These are phyloP conservation scores for Boletus fagicola DNA, from an alignment of 768 basidiomycete genomes.

Conservation along the genomic window DNA sequence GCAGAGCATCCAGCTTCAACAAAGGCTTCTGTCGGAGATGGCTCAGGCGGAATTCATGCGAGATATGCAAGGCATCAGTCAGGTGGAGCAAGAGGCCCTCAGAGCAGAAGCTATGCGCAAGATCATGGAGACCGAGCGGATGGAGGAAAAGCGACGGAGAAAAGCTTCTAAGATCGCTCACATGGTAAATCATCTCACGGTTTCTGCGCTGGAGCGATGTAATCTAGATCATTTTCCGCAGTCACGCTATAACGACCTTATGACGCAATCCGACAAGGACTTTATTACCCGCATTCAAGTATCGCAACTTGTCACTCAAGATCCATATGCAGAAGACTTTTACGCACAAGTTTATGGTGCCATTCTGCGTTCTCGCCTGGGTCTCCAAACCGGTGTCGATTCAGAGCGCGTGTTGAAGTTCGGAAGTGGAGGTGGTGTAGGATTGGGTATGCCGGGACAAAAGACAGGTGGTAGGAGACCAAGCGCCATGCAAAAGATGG, in stretches of 20 bases:
- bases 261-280: slow-evolving; percentile 98
- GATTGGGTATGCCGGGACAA: slow-evolving; percentile 46
- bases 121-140: slow-evolving; percentile 86
- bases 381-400: slow-evolving; percentile 60
- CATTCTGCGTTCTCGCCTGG: slow-evolving; percentile 75
- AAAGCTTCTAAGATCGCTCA: slow-evolving; percentile 85
- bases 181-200: slow-evolving; percentile 54
- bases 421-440: slow-evolving; percentile 83
- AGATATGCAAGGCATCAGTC: slow-evolving; percentile 59
- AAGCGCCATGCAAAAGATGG: slow-evolving; percentile 90
- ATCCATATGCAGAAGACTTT: slow-evolving; percentile 97
- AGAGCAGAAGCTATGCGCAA: slow-evolving; percentile 80
- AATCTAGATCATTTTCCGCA: slow-evolving; percentile 27
- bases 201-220: not conserved
- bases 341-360: slow-evolving; percentile 96
- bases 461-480: slow-evolving; percentile 69
- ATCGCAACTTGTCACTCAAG: slow-evolving; percentile 94
- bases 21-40: slow-evolving; percentile 73
- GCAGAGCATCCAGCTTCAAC: slow-evolving; percentile 70
- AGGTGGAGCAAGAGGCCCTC: slow-evolving; percentile 66
- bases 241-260: slow-evolving; percentile 92
- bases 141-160: slow-evolving; percentile 80
- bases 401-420: slow-evolving; percentile 80
- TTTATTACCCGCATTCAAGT: slow-evolving; percentile 99
- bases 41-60: slow-evolving; percentile 67